A percentile compares a stretch with the other conserved stretches of the same genome.
phyloP scores from a whole-genome alignment of 2,329 filamentous ascomycete species.

The Tolypocladium ovalisporum region DNA sequence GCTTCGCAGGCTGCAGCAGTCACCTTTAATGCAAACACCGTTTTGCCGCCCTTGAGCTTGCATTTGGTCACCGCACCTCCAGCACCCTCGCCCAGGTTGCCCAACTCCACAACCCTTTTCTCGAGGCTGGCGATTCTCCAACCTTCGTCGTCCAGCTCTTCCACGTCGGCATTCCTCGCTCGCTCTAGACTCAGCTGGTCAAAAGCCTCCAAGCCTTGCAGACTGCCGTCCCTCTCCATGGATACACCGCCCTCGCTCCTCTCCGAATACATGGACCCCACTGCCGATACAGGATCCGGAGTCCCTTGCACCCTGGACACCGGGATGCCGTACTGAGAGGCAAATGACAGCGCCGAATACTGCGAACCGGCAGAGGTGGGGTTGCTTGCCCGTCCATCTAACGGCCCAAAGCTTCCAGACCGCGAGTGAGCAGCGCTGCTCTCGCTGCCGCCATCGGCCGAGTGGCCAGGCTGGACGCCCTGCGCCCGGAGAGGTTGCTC shows the following conservation, averaged over 20 bases:
- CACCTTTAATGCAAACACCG: conserved; percentile 92
- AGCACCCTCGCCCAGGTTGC: conserved; percentile 85
- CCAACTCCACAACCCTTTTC: conserved; percentile 77
- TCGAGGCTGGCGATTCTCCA: conserved; percentile 91
- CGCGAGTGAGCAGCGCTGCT: conserved; percentile 69
- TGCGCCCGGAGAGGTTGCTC: conserved; percentile 45
- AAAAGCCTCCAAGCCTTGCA: conserved; percentile 65
- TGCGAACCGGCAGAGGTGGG: conserved; percentile 82
- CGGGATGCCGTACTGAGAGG: conserved; percentile 59
- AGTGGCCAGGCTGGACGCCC: conserved; percentile 46
- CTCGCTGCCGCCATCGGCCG: conserved; percentile 69
- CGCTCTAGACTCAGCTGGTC: conserved; percentile 75
- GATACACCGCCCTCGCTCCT: conserved; percentile 61
- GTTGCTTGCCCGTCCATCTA: conserved; percentile 67
- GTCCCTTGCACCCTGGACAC: conserved; percentile 54
- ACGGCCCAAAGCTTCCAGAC: conserved; percentile 70
- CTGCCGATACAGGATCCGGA: conserved; percentile 79
- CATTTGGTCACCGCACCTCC: conserved; percentile 92
- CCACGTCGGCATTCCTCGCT: conserved; percentile 76
- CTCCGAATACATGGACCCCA: conserved; percentile 75
- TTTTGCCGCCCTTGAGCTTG: conserved; percentile 82
- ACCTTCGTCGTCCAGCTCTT: conserved; percentile 87
- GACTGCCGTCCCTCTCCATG: conserved; percentile 76
- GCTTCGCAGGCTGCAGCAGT: background rate
- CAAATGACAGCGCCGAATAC: conserved; percentile 74